Conservation (phyloP, 78 protist species). For the Cavenderia fasciculata region DNA sequence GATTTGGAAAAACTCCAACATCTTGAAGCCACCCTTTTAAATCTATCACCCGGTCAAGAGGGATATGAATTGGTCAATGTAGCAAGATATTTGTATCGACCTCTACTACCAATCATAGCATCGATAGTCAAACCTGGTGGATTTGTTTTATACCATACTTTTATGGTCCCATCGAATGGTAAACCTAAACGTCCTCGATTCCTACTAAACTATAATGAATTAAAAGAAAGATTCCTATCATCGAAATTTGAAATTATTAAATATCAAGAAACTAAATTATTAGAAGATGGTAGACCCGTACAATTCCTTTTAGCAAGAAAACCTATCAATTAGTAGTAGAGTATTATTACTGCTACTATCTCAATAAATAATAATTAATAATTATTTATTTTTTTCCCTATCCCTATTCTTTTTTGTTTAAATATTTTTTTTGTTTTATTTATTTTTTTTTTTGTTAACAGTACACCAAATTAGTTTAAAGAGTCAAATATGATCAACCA, state of each 20-base stretch:
- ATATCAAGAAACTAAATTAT: conserved; percentile 33
- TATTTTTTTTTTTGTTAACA: too few species aligned
- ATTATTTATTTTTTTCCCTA: too few species aligned
- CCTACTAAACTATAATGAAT: conserved; percentile 53
- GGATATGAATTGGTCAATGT: conserved; percentile 67
- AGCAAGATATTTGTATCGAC: conserved; percentile 74
- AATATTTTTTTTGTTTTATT: too few species aligned
- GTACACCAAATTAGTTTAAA: too few species aligned
- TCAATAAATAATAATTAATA: too few species aligned
- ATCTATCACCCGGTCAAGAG: neutral
- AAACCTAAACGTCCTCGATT: conserved; percentile 62
- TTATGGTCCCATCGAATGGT: conserved; percentile 69
- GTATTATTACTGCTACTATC: too few species aligned
- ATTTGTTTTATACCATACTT: conserved; percentile 62
- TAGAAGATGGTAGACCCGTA: conserved; percentile 71
- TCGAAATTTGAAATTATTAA: conserved; percentile 15
- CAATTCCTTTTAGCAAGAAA: conserved; percentile 58
- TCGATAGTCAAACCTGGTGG: conserved; percentile 50
- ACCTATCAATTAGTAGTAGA: too few species aligned
- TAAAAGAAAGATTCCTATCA: conserved; percentile 25
- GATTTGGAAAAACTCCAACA: neutral
- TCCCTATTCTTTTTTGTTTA: too few species aligned
- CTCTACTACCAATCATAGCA: conserved; percentile 36
- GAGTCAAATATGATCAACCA: too few species aligned
- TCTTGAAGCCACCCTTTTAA: neutral